phyloP scores from a whole-genome alignment of 1,284 basidiomycete genomes.

The Grifola frondosa region DNA sequence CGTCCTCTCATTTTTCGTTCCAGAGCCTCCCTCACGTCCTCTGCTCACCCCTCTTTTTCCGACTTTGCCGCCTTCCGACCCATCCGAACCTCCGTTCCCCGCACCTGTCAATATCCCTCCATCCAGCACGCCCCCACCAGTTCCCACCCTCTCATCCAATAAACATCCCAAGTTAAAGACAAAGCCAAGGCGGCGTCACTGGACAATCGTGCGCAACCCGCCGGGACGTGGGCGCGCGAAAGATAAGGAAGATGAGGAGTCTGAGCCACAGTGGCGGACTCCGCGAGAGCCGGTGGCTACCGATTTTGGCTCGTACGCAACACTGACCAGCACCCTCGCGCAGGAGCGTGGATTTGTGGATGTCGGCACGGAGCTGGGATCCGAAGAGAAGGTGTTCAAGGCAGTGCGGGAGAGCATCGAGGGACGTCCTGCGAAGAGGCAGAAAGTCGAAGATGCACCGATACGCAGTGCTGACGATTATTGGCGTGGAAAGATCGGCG shows the following conservation, averaged over 20 bases:
- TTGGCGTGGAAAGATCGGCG: conserved; percentile 48
- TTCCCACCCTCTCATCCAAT: conserved; percentile 6
- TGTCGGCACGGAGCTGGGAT: conserved; percentile 30
- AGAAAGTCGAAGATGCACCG: conserved; percentile 1
- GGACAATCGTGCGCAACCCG: conserved; percentile 40
- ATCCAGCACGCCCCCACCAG: conserved; percentile 14
- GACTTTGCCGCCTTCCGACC: conserved; percentile 28
- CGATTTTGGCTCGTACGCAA: conserved; percentile 63
- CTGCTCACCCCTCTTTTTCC: conserved; percentile 57
- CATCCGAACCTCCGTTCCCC: conserved; percentile 24
- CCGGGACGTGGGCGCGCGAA: conserved; percentile 47
- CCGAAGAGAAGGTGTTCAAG: conserved; percentile 38
- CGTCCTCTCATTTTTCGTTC: conserved; percentile 59
- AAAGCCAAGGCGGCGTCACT: conserved; percentile 35
- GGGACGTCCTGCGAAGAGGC: background rate
- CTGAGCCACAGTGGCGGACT: conserved; percentile 39
- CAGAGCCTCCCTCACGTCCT: conserved; percentile 54
- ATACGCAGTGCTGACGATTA: conserved; percentile 31
- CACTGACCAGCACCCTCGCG: conserved; percentile 47
- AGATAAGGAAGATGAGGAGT: conserved; percentile 52
- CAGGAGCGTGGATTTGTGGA: conserved; percentile 44
- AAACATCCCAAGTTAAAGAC: conserved; percentile 11
- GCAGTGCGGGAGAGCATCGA: conserved; percentile 28
- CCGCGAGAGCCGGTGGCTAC: conserved; percentile 50
- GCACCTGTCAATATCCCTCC: conserved; percentile 31